Conservation (phyloP, 164 flowering plant species). For the Tetracentron sinense region DNA sequence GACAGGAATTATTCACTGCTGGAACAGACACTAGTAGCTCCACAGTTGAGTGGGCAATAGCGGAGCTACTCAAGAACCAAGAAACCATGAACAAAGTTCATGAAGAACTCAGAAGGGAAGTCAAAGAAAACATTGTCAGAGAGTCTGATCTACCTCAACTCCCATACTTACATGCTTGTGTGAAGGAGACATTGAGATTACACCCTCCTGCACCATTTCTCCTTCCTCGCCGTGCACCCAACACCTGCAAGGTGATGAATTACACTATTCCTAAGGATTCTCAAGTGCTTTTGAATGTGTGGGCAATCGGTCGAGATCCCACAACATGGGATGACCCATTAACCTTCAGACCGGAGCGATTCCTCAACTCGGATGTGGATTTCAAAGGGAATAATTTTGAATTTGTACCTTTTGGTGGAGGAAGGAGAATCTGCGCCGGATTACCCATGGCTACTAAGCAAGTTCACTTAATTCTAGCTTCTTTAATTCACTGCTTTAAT, state of each 20-base stretch:
- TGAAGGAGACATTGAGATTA: constrained; percentile 25
- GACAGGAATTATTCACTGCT: constrained; percentile 23
- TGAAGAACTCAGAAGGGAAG: constrained; percentile 15
- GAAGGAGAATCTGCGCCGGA: too few species aligned
- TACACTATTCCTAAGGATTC: constrained; percentile 23
- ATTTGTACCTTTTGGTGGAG: constrained; percentile 29
- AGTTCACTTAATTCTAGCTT: constrained; percentile 15
- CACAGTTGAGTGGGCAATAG: constrained; percentile 28
- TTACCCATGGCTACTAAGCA: constrained; percentile 25
- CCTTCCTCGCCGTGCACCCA: constrained; percentile 15
- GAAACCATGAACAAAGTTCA: constrained; percentile 16
- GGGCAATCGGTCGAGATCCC: constrained; percentile 29
- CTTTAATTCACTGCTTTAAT: constrained; percentile 17
- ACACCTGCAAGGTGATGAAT: constrained; percentile 16
- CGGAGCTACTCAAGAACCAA: constrained; percentile 20
- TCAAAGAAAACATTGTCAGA: background rate
- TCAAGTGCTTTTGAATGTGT: constrained; percentile 14
- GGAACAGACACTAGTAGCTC: constrained; percentile 25
- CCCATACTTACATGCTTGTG: constrained; percentile 21
- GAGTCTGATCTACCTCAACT: constrained; percentile 9
- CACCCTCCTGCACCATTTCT: constrained; percentile 26
- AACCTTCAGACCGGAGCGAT: constrained; percentile 27
- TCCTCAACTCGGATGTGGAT: too few species aligned
- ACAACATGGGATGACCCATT: constrained; percentile 17
- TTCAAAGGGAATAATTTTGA: constrained; percentile 24